Evolutionary conservation across 495 filamentous ascomycete genomes (phyloP).

Genomic region (Trichodelitschia bisporula): DNA sequence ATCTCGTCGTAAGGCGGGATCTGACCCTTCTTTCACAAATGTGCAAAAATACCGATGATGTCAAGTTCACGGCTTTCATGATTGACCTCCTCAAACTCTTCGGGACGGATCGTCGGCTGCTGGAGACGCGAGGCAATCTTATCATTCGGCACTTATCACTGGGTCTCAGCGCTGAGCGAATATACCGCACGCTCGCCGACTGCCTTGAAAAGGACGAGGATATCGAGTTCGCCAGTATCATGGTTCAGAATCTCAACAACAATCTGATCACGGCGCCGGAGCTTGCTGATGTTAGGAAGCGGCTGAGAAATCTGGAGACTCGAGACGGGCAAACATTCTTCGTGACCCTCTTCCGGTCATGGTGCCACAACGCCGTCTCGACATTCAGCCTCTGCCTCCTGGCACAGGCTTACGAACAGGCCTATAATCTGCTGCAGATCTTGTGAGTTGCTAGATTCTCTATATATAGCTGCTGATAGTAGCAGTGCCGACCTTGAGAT

Average conservation of each 20-base stretch:
- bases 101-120: conserved; percentile 67
- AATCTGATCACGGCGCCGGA: conserved; percentile 96
- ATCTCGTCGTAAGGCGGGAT: conserved; percentile 89
- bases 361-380: conserved; percentile 97
- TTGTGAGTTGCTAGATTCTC: conserved; percentile 32
- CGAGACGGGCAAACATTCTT: conserved; percentile 91
- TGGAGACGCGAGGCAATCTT: conserved; percentile 83
- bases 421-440: conserved; percentile 87
- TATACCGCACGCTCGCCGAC: conserved; percentile 88
- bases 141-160: conserved; percentile 91
- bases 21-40: conserved; percentile 89
- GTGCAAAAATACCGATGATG: conserved; percentile 83
- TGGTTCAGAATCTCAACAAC: conserved; percentile 98
- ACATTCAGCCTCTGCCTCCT: conserved; percentile 91
- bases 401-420: conserved; percentile 95
- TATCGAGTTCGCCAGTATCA: conserved; percentile 94
- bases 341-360: conserved; percentile 76
- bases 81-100: conserved; percentile 88
- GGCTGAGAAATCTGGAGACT: conserved; percentile 72
- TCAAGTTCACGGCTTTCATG: conserved; percentile 97
- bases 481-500: conserved; percentile 85
- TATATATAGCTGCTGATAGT: not conserved
- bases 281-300: conserved; percentile 68
- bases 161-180: conserved; percentile 77
- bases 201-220: conserved; percentile 97